phyloP scores from a whole-genome alignment of 208 protist genomes.

The Endotrypanum monterogeii region DNA sequence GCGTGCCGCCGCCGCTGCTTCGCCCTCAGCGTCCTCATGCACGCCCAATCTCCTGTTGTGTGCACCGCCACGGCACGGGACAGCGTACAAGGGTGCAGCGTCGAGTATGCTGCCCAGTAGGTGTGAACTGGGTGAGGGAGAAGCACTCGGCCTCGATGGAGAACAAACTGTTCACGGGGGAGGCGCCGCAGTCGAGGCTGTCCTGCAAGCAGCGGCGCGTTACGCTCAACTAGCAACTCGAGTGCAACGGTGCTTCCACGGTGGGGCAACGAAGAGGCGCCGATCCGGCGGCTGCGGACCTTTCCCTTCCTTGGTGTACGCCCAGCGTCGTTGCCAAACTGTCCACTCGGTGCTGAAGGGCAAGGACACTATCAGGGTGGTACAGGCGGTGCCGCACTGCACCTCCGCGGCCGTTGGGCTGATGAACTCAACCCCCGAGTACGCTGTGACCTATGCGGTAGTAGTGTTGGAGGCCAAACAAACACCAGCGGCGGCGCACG shows the following conservation, averaged over 20 bases:
- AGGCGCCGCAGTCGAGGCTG: constrained; percentile 13
- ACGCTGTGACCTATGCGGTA: constrained; percentile 22
- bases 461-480: constrained; percentile 23
- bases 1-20: background rate
- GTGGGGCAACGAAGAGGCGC: background rate
- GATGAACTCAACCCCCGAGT: background rate
- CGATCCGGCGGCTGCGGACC: background rate
- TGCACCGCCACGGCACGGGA: background rate
- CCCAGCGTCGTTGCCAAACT: constrained; percentile 4
- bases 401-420: background rate
- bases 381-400: constrained; percentile 20
- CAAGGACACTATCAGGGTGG: constrained; percentile 4
- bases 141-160: constrained; percentile 6
- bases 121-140: constrained; percentile 4
- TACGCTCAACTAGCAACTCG: constrained; percentile 15
- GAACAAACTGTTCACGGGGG: constrained; percentile 6
- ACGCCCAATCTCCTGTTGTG: background rate
- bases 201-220: constrained; percentile 20
- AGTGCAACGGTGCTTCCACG: constrained; percentile 4
- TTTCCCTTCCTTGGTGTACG: background rate
- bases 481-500: constrained; percentile 20
- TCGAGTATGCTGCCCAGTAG: background rate
- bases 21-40: background rate
- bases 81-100: background rate
- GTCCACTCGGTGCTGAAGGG: constrained; percentile 29